phyloP scores from a whole-genome alignment of 352 stramenopile genomes.

The Pythium brachiatum region DNA sequence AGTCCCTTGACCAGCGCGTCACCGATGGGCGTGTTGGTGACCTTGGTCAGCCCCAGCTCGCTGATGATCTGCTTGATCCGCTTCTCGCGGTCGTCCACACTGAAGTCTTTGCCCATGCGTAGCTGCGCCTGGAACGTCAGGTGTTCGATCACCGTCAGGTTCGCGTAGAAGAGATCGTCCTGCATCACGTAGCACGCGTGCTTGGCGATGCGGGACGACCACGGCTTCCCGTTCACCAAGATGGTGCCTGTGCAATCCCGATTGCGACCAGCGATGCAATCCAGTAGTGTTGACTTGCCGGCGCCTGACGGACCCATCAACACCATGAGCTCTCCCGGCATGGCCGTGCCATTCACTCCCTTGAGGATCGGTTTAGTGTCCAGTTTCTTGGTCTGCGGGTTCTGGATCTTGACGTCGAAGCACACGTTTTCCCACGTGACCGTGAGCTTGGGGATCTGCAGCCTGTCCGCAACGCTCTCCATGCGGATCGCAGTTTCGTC shows the following conservation, averaged over 20 bases:
- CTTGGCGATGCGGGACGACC: constrained; percentile 37
- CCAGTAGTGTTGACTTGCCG: constrained; percentile 53
- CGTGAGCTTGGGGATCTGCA: constrained; percentile 29
- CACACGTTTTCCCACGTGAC: constrained; percentile 28
- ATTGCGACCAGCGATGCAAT: constrained; percentile 51
- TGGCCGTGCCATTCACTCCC: constrained; percentile 38
- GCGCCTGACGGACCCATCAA: constrained; percentile 62
- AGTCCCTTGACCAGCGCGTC: constrained; percentile 55
- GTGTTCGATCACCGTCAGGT: constrained; percentile 87
- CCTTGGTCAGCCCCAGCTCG: constrained; percentile 49
- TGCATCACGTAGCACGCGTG: constrained; percentile 83
- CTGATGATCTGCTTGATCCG: constrained; percentile 62
- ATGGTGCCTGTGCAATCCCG: constrained; percentile 26
- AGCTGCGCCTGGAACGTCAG: constrained; percentile 84
- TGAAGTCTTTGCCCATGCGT: constrained; percentile 48
- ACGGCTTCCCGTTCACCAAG: constrained; percentile 39
- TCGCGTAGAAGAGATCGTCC: constrained; percentile 89
- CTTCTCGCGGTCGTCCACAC: constrained; percentile 29
- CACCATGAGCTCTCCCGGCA: constrained; percentile 41
- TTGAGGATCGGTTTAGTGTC: constrained; percentile 46
- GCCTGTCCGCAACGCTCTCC: constrained; percentile 10
- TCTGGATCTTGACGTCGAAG: constrained; percentile 31
- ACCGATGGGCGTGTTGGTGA: constrained; percentile 54
- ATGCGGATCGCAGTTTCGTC: constrained; percentile 13
- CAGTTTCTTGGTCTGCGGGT: constrained; percentile 24